Evolutionary conservation across 2,329 filamentous ascomycete species (phyloP).

Genomic region (Metarhizium brunneum): DNA sequence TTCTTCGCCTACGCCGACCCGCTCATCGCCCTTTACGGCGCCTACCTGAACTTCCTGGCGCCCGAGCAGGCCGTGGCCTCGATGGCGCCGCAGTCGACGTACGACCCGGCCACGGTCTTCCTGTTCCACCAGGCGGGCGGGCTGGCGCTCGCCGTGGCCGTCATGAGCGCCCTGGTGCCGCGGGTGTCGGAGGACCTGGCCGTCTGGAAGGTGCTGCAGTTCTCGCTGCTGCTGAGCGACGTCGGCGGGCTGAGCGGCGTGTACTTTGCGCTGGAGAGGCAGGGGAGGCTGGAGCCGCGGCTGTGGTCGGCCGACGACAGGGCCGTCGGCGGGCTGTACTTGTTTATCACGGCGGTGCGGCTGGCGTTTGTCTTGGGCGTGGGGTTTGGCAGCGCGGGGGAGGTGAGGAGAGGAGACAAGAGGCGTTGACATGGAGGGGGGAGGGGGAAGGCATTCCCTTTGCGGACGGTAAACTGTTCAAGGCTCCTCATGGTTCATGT

Average conservation of each 20-base stretch:
- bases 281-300: constrained; percentile 8
- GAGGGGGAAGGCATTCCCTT: no score
- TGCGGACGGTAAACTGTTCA: no score
- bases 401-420: no score
- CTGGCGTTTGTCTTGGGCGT: constrained; percentile 4
- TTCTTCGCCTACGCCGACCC: no score
- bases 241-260: constrained; percentile 11
- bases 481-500: no score
- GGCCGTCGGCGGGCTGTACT: constrained; percentile 6
- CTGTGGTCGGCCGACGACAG: constrained; percentile 10
- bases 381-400: no score
- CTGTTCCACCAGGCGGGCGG: constrained; percentile 14
- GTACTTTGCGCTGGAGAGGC: constrained; percentile 3
- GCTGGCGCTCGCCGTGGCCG: constrained; percentile 10
- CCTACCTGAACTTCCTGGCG: no score
- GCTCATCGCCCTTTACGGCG: no score
- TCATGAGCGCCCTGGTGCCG: constrained; percentile 10
- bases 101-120: constrained; percentile 10
- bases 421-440: no score
- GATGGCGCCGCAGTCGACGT: neutral
- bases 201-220: constrained; percentile 13
- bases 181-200: constrained; percentile 11
- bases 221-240: constrained; percentile 13
- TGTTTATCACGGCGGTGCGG: constrained; percentile 8
- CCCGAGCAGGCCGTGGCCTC: no score